Evolutionary conservation across 306 rosid species (phyloP).

Genomic region (Lablab purpureus): DNA sequence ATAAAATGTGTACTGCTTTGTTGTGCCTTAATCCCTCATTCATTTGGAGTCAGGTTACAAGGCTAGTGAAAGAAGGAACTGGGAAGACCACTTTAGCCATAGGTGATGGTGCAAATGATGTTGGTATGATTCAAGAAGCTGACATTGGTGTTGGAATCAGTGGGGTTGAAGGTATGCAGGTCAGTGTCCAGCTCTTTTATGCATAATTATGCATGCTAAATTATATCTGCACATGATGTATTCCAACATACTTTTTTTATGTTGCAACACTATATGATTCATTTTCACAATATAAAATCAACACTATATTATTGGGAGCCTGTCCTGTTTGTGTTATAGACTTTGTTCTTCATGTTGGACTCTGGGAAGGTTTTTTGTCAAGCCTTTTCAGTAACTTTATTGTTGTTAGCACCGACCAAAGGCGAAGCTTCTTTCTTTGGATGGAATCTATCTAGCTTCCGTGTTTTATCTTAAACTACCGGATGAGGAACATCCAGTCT

Average conservation of each 20-base stretch:
- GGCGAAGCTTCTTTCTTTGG: not conserved
- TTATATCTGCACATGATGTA: conserved; percentile 29
- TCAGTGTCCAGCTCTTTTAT: conserved; percentile 57
- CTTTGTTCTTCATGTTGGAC: conserved; percentile 15
- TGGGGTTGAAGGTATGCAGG: conserved; percentile 99
- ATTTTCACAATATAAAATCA: not conserved
- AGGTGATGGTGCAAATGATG: conserved; percentile 99
- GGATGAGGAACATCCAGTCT: conserved; percentile 15
- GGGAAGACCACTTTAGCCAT: conserved; percentile 92
- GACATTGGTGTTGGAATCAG: conserved; percentile 99
- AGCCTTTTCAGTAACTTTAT: conserved; percentile 25
- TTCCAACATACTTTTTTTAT: conserved; percentile 26
- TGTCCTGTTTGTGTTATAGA: conserved; percentile 21
- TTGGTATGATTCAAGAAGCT: conserved; percentile 99
- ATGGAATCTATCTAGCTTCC: conserved; percentile 2
- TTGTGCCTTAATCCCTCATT: conserved; percentile 35
- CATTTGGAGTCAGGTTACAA: conserved; percentile 71
- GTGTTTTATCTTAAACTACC: conserved; percentile 16
- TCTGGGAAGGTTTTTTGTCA: conserved; percentile 23
- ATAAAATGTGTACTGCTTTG: conserved; percentile 14
- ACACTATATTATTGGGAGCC: conserved; percentile 8
- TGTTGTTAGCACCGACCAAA: conserved; percentile 7
- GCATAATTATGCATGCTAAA: not conserved
- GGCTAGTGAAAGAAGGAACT: conserved; percentile 96
- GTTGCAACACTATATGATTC: conserved; percentile 20